phyloP scores from a whole-genome alignment of 495 filamentous ascomycete species.

The Chaetomium cochliodes region DNA sequence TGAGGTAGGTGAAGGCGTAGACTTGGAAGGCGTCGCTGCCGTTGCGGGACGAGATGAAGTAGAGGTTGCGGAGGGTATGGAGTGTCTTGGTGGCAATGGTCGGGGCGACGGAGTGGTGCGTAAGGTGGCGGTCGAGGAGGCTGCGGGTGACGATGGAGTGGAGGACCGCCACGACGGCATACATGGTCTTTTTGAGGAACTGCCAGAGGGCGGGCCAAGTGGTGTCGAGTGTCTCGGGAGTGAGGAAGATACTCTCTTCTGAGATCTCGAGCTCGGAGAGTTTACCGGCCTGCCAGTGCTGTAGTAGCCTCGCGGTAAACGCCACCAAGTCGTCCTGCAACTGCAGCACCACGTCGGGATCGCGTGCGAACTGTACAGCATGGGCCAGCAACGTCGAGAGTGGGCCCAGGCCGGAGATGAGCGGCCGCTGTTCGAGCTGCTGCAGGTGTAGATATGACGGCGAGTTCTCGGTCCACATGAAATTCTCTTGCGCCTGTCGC shows the following conservation, averaged over 20 bases:
- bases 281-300: slow-evolving; percentile 84
- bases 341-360: slow-evolving; percentile 60
- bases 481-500: slow-evolving; percentile 59
- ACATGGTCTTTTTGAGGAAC: slow-evolving; percentile 75
- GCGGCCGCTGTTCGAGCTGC: slow-evolving; percentile 60
- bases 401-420: slow-evolving; percentile 75
- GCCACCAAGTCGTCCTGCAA: slow-evolving; percentile 68
- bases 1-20: slow-evolving; percentile 79
- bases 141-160: slow-evolving; percentile 69
- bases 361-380: slow-evolving; percentile 62
- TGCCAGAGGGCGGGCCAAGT: slow-evolving; percentile 81
- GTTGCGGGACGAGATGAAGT: slow-evolving; percentile 80
- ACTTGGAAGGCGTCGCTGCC: slow-evolving; percentile 72
- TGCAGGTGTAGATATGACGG: slow-evolving; percentile 57
- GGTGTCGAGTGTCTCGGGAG: slow-evolving; percentile 62
- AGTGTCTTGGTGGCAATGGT: slow-evolving; percentile 73
- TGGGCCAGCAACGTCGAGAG: slow-evolving; percentile 75
- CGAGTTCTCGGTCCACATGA: slow-evolving; percentile 68
- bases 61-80: slow-evolving; percentile 74
- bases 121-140: slow-evolving; percentile 45
- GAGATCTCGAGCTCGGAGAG: slow-evolving; percentile 78
- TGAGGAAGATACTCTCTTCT: slow-evolving; percentile 68
- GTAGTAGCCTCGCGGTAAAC: slow-evolving; percentile 67
- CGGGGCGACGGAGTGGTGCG: slow-evolving; percentile 57
- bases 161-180: slow-evolving; percentile 72